Conservation (phyloP, 2,329 filamentous ascomycete species). For the Sporothrix euskadiensis region DNA sequence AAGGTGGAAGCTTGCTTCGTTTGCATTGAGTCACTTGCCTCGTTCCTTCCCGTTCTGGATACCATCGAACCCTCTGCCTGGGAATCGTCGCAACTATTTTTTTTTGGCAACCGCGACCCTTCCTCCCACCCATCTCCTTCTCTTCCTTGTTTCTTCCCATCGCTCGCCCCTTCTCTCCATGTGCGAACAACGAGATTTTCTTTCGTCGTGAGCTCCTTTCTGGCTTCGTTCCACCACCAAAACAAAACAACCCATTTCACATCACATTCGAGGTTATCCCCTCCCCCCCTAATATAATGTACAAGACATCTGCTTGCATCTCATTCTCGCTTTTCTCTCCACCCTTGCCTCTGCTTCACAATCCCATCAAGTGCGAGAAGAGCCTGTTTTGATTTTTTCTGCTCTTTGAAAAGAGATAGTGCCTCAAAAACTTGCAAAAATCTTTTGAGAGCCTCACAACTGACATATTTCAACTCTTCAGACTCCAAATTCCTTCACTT, state of each 20-base stretch:
- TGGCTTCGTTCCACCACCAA: background rate
- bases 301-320: background rate
- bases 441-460: background rate
- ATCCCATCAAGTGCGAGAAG: background rate
- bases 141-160: background rate
- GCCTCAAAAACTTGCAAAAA: background rate
- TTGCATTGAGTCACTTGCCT: slow-evolving; percentile 14
- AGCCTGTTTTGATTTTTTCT: background rate
- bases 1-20: background rate
- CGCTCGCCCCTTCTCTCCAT: background rate
- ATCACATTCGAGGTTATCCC: background rate
- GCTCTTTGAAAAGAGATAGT: background rate
- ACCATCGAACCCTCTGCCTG: background rate
- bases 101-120: background rate
- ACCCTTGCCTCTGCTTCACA: background rate
- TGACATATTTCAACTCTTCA: background rate
- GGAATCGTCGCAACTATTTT: background rate
- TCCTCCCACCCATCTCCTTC: background rate
- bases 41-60: slow-evolving; percentile 21
- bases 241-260: background rate
- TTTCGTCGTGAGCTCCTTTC: background rate
- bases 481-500: slow-evolving; percentile 13
- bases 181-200: background rate
- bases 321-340: background rate
- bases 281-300: background rate